phyloP scores from a whole-genome alignment of 805 yeast species.

The Ogataea trehaloabstinens region DNA sequence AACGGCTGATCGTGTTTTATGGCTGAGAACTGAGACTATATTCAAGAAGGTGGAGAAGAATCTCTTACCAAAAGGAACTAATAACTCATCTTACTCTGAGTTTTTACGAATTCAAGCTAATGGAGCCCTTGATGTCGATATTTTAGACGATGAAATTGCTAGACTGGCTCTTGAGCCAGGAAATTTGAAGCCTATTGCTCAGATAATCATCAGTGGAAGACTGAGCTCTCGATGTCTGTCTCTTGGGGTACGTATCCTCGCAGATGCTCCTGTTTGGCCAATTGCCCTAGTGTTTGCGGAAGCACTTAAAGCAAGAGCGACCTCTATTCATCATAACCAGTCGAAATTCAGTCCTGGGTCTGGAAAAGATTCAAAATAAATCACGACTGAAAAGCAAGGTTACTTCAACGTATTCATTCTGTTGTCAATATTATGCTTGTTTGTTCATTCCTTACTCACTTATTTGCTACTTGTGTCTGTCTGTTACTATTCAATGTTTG shows the following conservation, averaged over 20 bases:
- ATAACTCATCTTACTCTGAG: constrained; percentile 55
- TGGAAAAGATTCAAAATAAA: constrained; percentile 4
- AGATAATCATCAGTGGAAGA: constrained; percentile 46
- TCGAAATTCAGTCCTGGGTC: constrained; percentile 21
- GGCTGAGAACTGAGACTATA: constrained; percentile 62
- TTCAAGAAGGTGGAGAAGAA: constrained; percentile 60
- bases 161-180: constrained; percentile 46
- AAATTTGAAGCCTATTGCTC: constrained; percentile 43
- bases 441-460: too few species aligned
- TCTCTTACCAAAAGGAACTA: constrained; percentile 50
- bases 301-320: constrained; percentile 66
- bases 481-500: too few species aligned
- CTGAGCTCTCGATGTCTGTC: constrained; percentile 58
- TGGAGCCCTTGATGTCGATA: constrained; percentile 55
- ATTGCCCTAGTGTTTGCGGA: constrained; percentile 76
- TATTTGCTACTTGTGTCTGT: too few species aligned
- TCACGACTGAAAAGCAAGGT: too few species aligned
- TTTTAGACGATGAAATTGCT: constrained; percentile 48
- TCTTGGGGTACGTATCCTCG: constrained; percentile 71
- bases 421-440: too few species aligned
- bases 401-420: too few species aligned
- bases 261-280: constrained; percentile 89
- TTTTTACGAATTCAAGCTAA: constrained; percentile 56
- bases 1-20: constrained; percentile 53
- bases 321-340: constrained; percentile 31